Evolutionary conservation across 176 grass and related monocot genomes (phyloP).

Genomic region (Aegilops sharonensis): DNA sequence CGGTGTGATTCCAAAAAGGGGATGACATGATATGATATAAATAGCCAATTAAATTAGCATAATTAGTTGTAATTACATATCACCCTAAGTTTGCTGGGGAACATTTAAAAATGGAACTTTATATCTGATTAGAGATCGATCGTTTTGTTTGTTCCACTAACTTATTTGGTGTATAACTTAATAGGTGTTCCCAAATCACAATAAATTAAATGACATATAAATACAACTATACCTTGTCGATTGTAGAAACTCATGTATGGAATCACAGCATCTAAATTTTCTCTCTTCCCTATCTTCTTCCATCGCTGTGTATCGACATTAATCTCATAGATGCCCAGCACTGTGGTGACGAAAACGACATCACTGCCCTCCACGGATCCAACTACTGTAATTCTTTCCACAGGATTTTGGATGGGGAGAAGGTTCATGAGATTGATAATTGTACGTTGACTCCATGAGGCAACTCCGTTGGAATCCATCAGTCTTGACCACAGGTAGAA

Average conservation of each 20-base stretch:
- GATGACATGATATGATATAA: background rate
- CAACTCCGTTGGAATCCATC: background rate
- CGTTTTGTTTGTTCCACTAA: no score
- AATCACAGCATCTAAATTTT: background rate
- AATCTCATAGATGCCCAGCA: background rate
- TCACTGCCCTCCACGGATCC: background rate
- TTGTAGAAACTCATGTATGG: background rate
- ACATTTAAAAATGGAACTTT: background rate
- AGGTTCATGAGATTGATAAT: background rate
- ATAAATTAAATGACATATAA: background rate
- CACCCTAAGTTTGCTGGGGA: no score
- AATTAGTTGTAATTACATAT: background rate
- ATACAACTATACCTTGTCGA: background rate
- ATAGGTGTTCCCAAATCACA: no score
- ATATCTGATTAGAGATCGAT: no score
- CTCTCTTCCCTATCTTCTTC: background rate
- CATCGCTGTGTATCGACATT: background rate
- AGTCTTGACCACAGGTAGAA: background rate
- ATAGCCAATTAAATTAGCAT: no score
- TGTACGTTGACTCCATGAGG: background rate
- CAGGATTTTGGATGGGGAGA: background rate
- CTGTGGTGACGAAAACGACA: background rate
- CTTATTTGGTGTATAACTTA: no score
- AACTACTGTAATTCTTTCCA: background rate
- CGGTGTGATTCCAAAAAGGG: background rate